Conservation (phyloP, 208 protist genomes). For the Trypanosoma brucei region DNA sequence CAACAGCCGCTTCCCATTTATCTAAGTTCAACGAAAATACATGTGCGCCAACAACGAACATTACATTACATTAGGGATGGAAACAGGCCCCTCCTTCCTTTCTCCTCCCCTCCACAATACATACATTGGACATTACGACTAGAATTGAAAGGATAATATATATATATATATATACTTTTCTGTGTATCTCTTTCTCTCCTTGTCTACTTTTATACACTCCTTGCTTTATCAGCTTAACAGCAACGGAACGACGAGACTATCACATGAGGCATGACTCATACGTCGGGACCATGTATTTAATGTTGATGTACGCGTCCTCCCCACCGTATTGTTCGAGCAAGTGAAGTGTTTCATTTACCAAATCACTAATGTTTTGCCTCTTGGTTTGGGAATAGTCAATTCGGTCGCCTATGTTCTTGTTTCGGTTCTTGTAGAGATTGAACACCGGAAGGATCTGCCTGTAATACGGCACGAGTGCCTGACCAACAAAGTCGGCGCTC, state of each 20-base stretch:
- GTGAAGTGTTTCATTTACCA: constrained; percentile 98
- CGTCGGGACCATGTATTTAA: constrained; percentile 95
- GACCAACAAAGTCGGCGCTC: constrained; percentile 92
- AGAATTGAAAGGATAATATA: too few relatives aligned
- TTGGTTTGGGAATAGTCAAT: constrained; percentile 96
- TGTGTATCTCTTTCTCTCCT: too few relatives aligned
- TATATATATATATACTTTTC: too few relatives aligned
- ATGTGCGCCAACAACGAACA: too few relatives aligned
- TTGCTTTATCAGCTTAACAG: neutral
- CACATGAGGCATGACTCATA: constrained; percentile 85
- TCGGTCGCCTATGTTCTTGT: constrained; percentile 88
- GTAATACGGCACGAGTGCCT: constrained; percentile 98
- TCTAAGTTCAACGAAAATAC: neutral
- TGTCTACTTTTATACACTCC: too few relatives aligned
- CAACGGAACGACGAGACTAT: neutral
- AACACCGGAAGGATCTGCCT: constrained; percentile 98
- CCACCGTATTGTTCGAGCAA: constrained; percentile 90
- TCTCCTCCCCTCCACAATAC: too few relatives aligned
- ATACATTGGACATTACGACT: too few relatives aligned
- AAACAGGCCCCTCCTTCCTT: too few relatives aligned
- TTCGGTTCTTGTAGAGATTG: constrained; percentile 96
- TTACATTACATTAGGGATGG: too few relatives aligned
- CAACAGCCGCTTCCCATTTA: neutral
- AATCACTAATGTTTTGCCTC: constrained; percentile 89
- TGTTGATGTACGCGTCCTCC: constrained; percentile 94